Percentiles rank a stretch among this genome's conserved stretches.
Conservation (phyloP, 129 eudicot genomes). For the Escallonia herrerae region DNA sequence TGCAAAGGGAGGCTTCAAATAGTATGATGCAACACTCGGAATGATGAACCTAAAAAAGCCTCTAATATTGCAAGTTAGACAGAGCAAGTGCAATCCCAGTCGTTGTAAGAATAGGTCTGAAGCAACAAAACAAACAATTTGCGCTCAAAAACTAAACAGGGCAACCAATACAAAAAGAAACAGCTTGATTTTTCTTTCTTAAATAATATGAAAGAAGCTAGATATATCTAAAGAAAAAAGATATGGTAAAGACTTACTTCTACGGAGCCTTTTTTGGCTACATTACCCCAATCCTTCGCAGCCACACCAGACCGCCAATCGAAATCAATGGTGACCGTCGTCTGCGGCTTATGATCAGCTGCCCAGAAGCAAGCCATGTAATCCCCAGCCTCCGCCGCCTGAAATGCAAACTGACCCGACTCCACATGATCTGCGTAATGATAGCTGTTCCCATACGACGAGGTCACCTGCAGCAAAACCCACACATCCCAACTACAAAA, state of each 20-base stretch:
- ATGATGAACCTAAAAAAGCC: no score
- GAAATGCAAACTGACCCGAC: conserved; percentile 67
- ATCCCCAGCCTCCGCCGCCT: conserved; percentile 80
- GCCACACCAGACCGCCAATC: conserved; percentile 89
- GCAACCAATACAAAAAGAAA: no score
- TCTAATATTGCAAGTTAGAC: no score
- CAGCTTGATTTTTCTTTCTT: no score
- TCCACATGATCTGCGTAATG: conserved; percentile 69
- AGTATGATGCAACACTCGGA: no score
- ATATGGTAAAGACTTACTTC: conserved; percentile 47
- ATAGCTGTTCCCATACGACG: conserved; percentile 55
- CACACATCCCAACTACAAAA: conserved; percentile 1
- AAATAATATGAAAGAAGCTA: background rate
- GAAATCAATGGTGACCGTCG: conserved; percentile 62
- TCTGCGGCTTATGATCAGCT: conserved; percentile 43
- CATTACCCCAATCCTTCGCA: conserved; percentile 82
- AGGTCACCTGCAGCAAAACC: conserved; percentile 50
- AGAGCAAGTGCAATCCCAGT: no score
- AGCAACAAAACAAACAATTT: no score
- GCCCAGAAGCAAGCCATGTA: conserved; percentile 91
- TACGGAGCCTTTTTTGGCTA: conserved; percentile 74
- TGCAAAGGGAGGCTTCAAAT: no score
- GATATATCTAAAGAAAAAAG: background rate
- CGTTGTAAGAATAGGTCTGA: no score
- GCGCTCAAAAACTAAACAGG: no score